phyloP scores from a whole-genome alignment of 2,329 filamentous ascomycete genomes.

The Sphaceloma murrayae region DNA sequence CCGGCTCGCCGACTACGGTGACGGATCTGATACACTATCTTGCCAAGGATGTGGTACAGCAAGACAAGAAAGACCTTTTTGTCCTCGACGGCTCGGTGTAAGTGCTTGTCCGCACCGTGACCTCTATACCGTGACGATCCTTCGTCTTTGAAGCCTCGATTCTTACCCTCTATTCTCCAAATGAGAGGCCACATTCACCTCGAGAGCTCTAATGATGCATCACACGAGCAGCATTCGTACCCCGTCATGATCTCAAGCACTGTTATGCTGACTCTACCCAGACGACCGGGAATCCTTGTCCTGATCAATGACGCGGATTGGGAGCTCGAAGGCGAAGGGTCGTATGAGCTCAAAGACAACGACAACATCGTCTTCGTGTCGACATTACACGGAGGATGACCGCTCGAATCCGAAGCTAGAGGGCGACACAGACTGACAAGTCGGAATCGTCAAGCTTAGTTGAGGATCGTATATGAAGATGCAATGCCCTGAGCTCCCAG shows the following conservation, averaged over 20 bases:
- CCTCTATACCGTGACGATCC: neutral
- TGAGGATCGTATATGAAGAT: neutral
- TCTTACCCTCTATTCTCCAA: neutral
- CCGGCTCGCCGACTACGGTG: slow-evolving; percentile 56
- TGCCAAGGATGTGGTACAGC: slow-evolving; percentile 73
- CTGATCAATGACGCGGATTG: slow-evolving; percentile 97
- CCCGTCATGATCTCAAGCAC: neutral
- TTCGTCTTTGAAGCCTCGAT: slow-evolving; percentile 2
- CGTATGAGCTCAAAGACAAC: slow-evolving; percentile 68
- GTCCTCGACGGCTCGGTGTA: slow-evolving; percentile 82
- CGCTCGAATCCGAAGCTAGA: neutral
- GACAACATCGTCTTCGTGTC: slow-evolving; percentile 96
- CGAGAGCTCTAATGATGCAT: slow-evolving; percentile 16
- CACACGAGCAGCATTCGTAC: neutral
- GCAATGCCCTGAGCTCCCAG: no score
- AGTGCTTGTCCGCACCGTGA: slow-evolving; percentile 34
- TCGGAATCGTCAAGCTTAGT: no score
- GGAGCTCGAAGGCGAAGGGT: slow-evolving; percentile 92
- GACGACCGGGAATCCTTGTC: slow-evolving; percentile 88
- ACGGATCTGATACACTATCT: slow-evolving; percentile 69
- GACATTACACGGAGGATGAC: slow-evolving; percentile 82
- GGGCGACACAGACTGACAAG: neutral
- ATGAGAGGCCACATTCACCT: neutral
- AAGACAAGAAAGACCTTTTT: slow-evolving; percentile 78
- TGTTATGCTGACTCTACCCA: slow-evolving; percentile 32